Evolutionary conservation across 1,284 basidiomycete species (phyloP).

Genomic region (Polyporus tsugae): DNA sequence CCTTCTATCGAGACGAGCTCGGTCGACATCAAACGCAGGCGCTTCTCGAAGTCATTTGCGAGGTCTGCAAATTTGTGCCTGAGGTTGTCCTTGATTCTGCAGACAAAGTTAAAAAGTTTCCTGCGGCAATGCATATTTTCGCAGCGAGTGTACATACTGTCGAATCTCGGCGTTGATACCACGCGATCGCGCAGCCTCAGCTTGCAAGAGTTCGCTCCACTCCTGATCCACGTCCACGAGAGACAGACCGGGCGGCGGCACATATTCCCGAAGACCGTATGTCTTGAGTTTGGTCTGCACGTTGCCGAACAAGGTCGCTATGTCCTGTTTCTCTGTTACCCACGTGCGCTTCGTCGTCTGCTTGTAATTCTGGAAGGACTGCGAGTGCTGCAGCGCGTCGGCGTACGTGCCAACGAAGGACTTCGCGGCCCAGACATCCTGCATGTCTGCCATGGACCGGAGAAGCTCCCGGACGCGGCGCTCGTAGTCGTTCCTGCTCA

Average conservation of each 20-base stretch:
- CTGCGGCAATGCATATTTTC: background rate
- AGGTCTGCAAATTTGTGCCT: conserved; percentile 86
- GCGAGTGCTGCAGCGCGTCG: conserved; percentile 82
- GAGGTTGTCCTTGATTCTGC: conserved; percentile 89
- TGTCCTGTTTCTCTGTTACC: conserved; percentile 91
- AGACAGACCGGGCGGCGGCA: conserved; percentile 77
- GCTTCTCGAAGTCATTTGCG: conserved; percentile 86
- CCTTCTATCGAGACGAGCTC: conserved; percentile 84
- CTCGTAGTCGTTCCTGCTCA: conserved; percentile 93
- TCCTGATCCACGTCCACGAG: conserved; percentile 81
- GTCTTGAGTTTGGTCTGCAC: conserved; percentile 95
- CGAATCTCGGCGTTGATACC: conserved; percentile 93
- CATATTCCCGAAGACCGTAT: conserved; percentile 86
- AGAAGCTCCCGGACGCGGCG: conserved; percentile 85
- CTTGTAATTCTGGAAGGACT: conserved; percentile 85
- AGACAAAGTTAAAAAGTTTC: background rate
- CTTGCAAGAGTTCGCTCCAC: conserved; percentile 79
- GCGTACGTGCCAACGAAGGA: conserved; percentile 79
- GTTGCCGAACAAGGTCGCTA: conserved; percentile 90
- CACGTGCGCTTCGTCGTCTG: conserved; percentile 86
- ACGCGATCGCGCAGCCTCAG: conserved; percentile 83
- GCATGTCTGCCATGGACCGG: conserved; percentile 65
- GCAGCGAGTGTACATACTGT: conserved; percentile 62
- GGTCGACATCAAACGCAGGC: conserved; percentile 75
- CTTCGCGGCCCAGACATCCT: conserved; percentile 69